A percentile compares a stretch with the other conserved stretches of the same genome.
Conservation (phyloP, 2,329 filamentous ascomycete species). For the Pseudopyrenochaeta lycopersici region DNA sequence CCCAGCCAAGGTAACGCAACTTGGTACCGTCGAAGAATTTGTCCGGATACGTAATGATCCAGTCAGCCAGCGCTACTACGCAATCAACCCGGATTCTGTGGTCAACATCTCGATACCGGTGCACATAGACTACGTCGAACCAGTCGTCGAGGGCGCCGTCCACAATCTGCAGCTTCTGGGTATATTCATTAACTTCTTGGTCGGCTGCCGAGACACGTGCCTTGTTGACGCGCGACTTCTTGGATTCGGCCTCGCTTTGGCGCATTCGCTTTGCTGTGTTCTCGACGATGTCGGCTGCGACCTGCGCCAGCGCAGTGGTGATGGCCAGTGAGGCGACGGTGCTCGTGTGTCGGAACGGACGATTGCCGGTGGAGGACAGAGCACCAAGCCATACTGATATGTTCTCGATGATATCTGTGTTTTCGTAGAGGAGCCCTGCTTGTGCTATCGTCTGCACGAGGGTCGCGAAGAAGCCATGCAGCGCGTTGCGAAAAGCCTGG, state of each 20-base stretch:
- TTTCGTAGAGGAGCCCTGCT: constrained; percentile 81
- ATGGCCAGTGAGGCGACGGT: constrained; percentile 85
- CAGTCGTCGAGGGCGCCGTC: constrained; percentile 81
- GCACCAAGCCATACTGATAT: constrained; percentile 88
- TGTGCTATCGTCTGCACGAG: constrained; percentile 82
- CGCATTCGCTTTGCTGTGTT: constrained; percentile 79
- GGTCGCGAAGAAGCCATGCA: constrained; percentile 81
- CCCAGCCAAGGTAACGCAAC: constrained; percentile 93
- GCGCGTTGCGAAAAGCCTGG: constrained; percentile 77
- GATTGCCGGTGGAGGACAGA: constrained; percentile 86
- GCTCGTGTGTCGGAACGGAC: constrained; percentile 93
- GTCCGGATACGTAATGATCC: constrained; percentile 86
- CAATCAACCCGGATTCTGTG: constrained; percentile 89
- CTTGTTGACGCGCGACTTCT: constrained; percentile 79
- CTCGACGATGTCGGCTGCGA: constrained; percentile 75
- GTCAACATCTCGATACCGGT: constrained; percentile 94
- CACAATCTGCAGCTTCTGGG: constrained; percentile 73
- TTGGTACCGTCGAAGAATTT: constrained; percentile 91
- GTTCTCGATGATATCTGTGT: constrained; percentile 82
- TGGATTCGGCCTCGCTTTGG: constrained; percentile 79
- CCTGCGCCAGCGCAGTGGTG: constrained; percentile 77
- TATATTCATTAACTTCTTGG: constrained; percentile 74
- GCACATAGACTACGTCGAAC: constrained; percentile 92
- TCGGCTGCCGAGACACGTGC: constrained; percentile 77
- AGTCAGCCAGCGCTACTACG: constrained; percentile 83